Evolutionary conservation across 192 early-diverging fungal genomes (phyloP), one percentile per base, ranked within the genome.

Genomic region (Backusella psychrophila): DNA sequence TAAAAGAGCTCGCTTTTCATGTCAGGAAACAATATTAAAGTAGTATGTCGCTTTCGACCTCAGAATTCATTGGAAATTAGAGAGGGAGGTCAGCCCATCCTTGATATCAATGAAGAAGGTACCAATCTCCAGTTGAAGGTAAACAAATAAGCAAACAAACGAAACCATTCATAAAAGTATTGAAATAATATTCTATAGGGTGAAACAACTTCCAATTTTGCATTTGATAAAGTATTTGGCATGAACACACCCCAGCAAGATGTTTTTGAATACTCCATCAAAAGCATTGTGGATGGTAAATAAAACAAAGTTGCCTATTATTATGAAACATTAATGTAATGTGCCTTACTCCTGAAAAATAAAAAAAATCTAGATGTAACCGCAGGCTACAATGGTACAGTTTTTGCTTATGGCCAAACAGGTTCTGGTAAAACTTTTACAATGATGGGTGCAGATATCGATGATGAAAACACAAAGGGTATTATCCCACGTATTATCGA

Each of bases 371-470:
- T 69, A 77, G 73, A 81, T 69, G 74, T 82, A 39, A 56, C 80
- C 34, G 72, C 77, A 36, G 97, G 98, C 73, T 99, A 99, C 87
- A 98, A 99, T 85, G 96, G 97, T 63, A 99, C 97, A 7, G 97
- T 99, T 29, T 99, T 99, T 81, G 97, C 97, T 41, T 99, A 99
- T 82, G 98, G 98, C 80, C 98, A 99, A 83, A 98, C 97, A 9
- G 98, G 98, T 75, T 92, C 91, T 38, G 98, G 98, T 82, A 99
- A 99, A 85, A 96, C 95, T 21, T 95, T 91, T 80, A 94, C 95
- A n/a, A 97, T 96, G 94, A 96, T 96, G 94, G 97, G 98, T 68
- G 89, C 92, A 9, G 95, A 98, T 78, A 97, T 98, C 80, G 97
- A 98, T 78, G 91, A 93, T 80, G 91, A 94, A 34, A 89, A 91